Evolutionary conservation across 345 rosid genomes (phyloP).

Genomic region (Hypericum perforatum): DNA sequence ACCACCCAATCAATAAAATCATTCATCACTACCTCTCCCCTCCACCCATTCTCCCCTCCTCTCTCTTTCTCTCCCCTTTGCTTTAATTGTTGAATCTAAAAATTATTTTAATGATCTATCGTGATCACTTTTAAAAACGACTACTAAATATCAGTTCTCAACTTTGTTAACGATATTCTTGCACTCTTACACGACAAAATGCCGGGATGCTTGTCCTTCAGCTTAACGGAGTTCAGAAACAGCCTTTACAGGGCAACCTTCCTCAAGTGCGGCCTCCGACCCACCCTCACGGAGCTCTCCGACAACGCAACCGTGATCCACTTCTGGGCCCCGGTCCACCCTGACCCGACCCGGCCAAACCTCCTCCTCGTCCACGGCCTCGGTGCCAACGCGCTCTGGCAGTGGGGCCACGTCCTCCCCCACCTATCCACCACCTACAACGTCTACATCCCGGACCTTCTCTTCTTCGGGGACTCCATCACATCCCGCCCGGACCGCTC

Average conservation of each 20-base stretch:
- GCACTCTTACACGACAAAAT: constrained; percentile 10
- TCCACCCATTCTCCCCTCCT: no score
- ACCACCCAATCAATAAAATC: no score
- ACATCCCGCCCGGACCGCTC: constrained; percentile 61
- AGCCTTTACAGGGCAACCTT: constrained; percentile 32
- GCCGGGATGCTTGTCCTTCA: constrained; percentile 44
- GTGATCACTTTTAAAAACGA: no score
- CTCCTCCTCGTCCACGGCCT: constrained; percentile 79
- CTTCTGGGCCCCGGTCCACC: constrained; percentile 62
- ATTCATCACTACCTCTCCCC: no score
- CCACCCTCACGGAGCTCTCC: constrained; percentile 49
- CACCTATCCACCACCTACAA: constrained; percentile 42
- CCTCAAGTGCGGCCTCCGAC: constrained; percentile 46
- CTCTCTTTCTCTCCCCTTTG: no score
- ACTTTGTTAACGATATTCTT: constrained; percentile 37
- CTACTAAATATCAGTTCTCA: no score
- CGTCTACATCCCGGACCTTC: constrained; percentile 59
- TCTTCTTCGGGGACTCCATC: constrained; percentile 69
- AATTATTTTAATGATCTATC: no score
- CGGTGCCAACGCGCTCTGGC: constrained; percentile 77
- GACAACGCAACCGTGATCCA: constrained; percentile 65
- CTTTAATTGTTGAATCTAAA: no score
- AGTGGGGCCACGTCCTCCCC: constrained; percentile 45
- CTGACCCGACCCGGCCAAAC: constrained; percentile 32
- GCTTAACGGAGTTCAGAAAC: constrained; percentile 47